Percentiles rank a stretch among this genome's conserved stretches.
Conservation (phyloP, 192 early-diverging fungal genomes). For the Entrophospora sp. region DNA sequence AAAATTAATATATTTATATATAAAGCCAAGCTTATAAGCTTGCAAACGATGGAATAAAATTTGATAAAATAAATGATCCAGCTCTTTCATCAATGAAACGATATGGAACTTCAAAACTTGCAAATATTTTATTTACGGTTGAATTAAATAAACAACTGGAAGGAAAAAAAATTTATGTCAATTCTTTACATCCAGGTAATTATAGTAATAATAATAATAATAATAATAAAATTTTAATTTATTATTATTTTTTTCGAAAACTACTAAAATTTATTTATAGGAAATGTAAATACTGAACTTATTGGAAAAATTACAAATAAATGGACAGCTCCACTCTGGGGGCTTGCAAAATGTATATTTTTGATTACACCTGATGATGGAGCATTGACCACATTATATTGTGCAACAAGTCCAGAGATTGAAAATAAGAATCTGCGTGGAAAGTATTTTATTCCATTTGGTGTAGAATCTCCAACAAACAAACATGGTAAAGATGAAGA, state of each 20-base stretch:
- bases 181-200: conserved; percentile 43
- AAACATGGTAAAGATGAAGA: conserved; percentile 18
- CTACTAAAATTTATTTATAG: conserved; percentile 11
- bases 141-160: conserved; percentile 32
- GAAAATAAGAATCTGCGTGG: conserved; percentile 32
- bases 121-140: conserved; percentile 43
- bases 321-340: conserved; percentile 13
- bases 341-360: conserved; percentile 16
- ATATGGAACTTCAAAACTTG: conserved; percentile 49
- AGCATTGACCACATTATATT: conserved; percentile 37
- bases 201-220: not conserved
- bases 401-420: conserved; percentile 43
- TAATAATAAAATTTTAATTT: not conserved
- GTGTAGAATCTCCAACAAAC: conserved; percentile 8
- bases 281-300: conserved; percentile 44
- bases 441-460: conserved; percentile 29
- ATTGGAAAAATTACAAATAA: conserved; percentile 21
- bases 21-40: conserved; percentile 27
- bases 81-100: conserved; percentile 19
- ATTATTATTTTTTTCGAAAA: not conserved
- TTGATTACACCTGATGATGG: conserved; percentile 30
- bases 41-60: conserved; percentile 30
- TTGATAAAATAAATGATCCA: conserved; percentile 29
- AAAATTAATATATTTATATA: no score
- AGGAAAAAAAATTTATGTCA: conserved; percentile 27